A percentile compares a stretch with the other conserved stretches of the same genome.
Conservation (phyloP, 345 rosid genomes). For the Gossypium arboreum region DNA sequence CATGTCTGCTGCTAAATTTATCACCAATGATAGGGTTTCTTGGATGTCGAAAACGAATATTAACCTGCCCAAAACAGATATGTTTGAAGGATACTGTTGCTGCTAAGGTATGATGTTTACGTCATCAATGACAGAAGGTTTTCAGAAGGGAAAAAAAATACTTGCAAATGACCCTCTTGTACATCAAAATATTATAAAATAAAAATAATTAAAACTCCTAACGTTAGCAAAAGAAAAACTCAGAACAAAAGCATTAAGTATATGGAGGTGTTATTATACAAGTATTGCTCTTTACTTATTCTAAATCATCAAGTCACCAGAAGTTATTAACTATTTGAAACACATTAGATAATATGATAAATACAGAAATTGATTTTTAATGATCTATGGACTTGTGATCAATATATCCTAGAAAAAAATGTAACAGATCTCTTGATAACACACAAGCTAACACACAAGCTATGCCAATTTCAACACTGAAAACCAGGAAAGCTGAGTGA, state of each 20-base stretch:
- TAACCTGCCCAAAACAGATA: constrained; percentile 44
- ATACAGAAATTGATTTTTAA: background rate
- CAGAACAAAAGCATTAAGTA: background rate
- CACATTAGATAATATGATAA: background rate
- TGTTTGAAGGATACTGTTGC: background rate
- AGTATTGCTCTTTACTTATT: background rate
- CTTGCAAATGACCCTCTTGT: background rate
- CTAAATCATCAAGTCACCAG: background rate
- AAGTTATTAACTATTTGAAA: background rate
- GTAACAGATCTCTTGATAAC: background rate
- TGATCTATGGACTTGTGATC: background rate
- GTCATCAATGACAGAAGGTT: background rate
- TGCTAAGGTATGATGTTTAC: background rate
- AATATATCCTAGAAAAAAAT: constrained; percentile 6
- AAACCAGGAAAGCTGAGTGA: background rate
- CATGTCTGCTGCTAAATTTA: constrained; percentile 97
- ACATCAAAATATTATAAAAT: background rate
- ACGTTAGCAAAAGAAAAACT: background rate
- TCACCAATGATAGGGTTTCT: constrained; percentile 95
- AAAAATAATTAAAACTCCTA: background rate
- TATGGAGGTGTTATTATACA: background rate
- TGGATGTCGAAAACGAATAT: constrained; percentile 81
- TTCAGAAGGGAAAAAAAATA: background rate
- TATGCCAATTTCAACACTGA: background rate
- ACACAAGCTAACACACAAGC: background rate